Conservation (phyloP, 352 stramenopile species). For the Halophytophthora batemanensis region DNA sequence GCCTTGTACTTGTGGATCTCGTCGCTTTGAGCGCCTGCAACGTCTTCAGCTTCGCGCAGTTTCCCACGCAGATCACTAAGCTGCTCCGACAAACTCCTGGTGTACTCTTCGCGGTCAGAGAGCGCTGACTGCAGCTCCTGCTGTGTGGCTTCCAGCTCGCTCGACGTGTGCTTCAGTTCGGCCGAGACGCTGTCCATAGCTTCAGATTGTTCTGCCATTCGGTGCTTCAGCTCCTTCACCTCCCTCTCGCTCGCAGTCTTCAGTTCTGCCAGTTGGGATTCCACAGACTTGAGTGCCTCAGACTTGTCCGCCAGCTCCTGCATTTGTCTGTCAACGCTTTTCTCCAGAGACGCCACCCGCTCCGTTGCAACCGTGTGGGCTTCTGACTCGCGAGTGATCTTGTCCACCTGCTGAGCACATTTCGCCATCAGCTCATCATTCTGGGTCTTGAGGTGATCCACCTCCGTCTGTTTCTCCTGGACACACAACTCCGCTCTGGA, state of each 20-base stretch:
- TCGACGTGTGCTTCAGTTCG: conserved; percentile 17
- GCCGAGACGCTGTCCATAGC: conserved; percentile 7
- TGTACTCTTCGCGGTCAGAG: too few species aligned
- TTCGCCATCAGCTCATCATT: background rate
- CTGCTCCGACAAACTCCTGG: too few species aligned
- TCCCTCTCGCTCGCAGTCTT: conserved; percentile 7
- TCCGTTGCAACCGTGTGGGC: background rate
- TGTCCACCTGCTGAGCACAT: background rate
- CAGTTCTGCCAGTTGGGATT: background rate
- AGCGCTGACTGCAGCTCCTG: too few species aligned
- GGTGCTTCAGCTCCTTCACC: conserved; percentile 20
- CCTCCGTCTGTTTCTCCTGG: background rate
- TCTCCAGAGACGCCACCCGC: background rate
- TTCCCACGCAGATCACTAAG: background rate
- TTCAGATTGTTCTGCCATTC: conserved; percentile 12
- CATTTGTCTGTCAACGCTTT: background rate
- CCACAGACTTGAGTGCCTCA: background rate
- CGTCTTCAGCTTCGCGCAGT: conserved; percentile 21
- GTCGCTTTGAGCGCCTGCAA: conserved; percentile 6
- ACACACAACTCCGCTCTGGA: background rate
- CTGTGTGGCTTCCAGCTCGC: background rate
- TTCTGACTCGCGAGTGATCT: background rate
- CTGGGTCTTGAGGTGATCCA: conserved; percentile 1
- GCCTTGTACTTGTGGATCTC: conserved; percentile 30
- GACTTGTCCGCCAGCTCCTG: background rate